Conservation (phyloP, 2,329 filamentous ascomycete species). For the Colletotrichum spinosum region DNA sequence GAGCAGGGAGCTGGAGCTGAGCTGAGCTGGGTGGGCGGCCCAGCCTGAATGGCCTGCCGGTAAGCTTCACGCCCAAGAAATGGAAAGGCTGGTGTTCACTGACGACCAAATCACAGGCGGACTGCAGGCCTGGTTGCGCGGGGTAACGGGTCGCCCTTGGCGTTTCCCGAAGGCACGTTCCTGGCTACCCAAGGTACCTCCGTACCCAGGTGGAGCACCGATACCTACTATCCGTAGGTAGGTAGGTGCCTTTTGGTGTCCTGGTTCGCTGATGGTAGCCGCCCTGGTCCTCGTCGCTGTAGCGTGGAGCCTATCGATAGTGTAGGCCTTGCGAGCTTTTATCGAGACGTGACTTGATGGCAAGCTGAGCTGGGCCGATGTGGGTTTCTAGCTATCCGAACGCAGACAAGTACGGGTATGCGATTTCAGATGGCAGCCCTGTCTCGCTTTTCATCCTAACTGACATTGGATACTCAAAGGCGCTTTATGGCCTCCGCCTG, state of each 20-base stretch:
- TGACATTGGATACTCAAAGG: too few relatives aligned
- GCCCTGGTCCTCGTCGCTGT: not conserved
- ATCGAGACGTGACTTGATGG: slow-evolving; percentile 30
- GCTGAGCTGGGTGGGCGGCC: too few relatives aligned
- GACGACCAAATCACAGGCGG: slow-evolving; percentile 14
- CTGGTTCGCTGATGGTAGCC: slow-evolving; percentile 14
- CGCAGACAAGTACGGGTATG: too few relatives aligned
- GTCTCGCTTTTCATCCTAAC: too few relatives aligned
- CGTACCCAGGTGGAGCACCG: too few relatives aligned
- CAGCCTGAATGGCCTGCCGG: slow-evolving; percentile 13
- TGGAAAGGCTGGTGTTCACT: slow-evolving; percentile 14
- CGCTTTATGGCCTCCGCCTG: too few relatives aligned
- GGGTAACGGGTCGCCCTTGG: slow-evolving; percentile 36
- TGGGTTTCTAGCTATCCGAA: not conserved
- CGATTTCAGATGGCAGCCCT: too few relatives aligned
- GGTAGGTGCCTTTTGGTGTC: not conserved
- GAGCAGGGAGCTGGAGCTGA: slow-evolving; percentile 7
- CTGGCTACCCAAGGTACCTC: too few relatives aligned
- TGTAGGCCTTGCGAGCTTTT: slow-evolving; percentile 34
- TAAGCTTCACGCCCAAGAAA: slow-evolving; percentile 19
- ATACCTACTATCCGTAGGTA: too few relatives aligned
- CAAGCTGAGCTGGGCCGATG: not conserved
- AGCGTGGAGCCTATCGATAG: slow-evolving; percentile 28
- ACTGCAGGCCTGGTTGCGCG: slow-evolving; percentile 37
- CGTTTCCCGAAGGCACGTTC: not conserved